These are phyloP conservation scores for Trebouxia gelatinosa DNA, from an alignment of 163 green algal species.

Conservation along the genomic window DNA sequence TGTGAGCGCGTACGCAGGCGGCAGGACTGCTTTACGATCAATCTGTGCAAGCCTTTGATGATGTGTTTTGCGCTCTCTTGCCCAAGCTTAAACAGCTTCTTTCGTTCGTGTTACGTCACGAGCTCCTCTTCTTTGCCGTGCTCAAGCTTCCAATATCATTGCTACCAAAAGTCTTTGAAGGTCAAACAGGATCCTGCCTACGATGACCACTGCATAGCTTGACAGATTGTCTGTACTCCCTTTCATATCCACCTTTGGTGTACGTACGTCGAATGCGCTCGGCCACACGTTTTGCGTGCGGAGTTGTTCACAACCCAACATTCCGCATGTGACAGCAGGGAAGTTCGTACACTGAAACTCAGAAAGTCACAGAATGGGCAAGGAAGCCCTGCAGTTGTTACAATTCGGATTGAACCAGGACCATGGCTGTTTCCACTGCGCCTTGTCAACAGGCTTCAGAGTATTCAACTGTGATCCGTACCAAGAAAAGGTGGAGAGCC, in stretches of 20 bases:
- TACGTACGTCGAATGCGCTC: background rate
- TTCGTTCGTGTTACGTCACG: too few species aligned
- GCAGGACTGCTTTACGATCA: too few species aligned
- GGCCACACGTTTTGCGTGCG: background rate
- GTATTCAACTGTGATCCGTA: conserved; percentile 94
- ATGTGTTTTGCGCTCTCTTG: too few species aligned
- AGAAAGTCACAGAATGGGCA: background rate
- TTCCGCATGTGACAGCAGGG: too few species aligned
- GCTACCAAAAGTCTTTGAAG: too few species aligned
- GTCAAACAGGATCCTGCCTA: too few species aligned
- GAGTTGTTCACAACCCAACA: too few species aligned
- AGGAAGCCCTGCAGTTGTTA: conserved; percentile 51
- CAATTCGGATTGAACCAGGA: conserved; percentile 87
- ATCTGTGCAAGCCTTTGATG: too few species aligned
- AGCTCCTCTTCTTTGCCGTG: too few species aligned
- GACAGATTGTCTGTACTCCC: background rate
- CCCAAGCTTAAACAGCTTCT: too few species aligned
- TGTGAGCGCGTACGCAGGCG: too few species aligned
- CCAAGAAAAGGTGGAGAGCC: conserved; percentile 54
- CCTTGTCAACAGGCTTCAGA: conserved; percentile 79
- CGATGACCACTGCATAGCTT: background rate
- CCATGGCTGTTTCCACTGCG: conserved; percentile 84
- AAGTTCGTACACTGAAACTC: background rate
- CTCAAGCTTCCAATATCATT: too few species aligned
- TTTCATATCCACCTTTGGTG: background rate